Evolutionary conservation across 2,329 filamentous ascomycete genomes (phyloP).

Genomic region (Botrytis elliptica): DNA sequence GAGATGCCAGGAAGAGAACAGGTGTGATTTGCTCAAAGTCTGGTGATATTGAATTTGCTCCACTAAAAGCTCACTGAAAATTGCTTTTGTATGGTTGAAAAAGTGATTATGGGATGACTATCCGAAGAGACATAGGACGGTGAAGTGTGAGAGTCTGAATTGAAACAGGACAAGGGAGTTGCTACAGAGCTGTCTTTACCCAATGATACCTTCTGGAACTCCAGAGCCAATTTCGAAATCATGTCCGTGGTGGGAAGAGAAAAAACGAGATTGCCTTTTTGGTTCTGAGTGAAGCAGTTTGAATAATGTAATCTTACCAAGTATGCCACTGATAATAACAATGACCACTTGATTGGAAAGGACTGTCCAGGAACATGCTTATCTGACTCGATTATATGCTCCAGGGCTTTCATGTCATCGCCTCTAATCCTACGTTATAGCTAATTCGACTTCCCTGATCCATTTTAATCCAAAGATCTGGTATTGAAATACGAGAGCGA

Average conservation of each 20-base stretch:
- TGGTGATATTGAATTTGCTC: neutral
- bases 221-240: neutral
- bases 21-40: neutral
- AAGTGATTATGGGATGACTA: too few species aligned
- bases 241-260: neutral
- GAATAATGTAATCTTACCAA: neutral
- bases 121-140: accelerated
- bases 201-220: neutral
- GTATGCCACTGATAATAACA: neutral
- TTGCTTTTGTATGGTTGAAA: neutral
- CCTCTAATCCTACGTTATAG: neutral
- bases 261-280: too few species aligned
- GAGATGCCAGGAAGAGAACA: neutral
- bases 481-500: too few species aligned
- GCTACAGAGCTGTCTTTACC: neutral
- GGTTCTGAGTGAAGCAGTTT: too few species aligned
- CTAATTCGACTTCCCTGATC: neutral
- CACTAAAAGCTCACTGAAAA: neutral
- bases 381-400: too few species aligned
- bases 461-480: too few species aligned
- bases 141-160: neutral
- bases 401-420: neutral
- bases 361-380: neutral
- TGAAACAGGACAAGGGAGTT: neutral
- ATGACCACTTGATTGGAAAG: neutral